A percentile compares a stretch with the other conserved stretches of the same genome.
phyloP scores from a whole-genome alignment of 2,329 filamentous ascomycete genomes.

The Fusarium concolor region DNA sequence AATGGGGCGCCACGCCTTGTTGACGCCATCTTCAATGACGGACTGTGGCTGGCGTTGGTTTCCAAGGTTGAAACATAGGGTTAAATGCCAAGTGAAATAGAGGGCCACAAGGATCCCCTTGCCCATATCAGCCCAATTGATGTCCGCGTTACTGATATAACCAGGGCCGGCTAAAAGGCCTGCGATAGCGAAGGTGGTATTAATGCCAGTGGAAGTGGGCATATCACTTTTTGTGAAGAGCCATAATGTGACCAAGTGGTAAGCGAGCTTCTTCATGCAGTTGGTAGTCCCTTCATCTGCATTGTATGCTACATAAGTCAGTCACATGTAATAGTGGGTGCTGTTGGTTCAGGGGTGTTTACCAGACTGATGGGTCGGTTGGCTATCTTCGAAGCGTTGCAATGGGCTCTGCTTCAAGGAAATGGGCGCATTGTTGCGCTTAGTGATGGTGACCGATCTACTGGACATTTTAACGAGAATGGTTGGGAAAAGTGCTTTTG shows the following conservation, averaged over 20 bases:
- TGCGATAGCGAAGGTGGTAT: conserved; percentile 33
- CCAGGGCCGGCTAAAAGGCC: conserved; percentile 33
- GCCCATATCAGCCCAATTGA: conserved; percentile 25
- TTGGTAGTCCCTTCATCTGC: conserved; percentile 3
- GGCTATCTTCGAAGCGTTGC: neutral
- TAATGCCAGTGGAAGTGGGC: conserved; percentile 36
- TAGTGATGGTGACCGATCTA: conserved; percentile 17
- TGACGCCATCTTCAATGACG: conserved; percentile 53
- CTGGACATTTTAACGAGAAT: conserved; percentile 8
- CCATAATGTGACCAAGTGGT: conserved; percentile 29
- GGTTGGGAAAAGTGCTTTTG: neutral
- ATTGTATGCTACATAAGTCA: conserved; percentile 23
- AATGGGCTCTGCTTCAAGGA: conserved; percentile 1
- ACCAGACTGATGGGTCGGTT: conserved; percentile 27
- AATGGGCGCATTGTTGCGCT: conserved; percentile 1
- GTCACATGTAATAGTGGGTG: conserved; percentile 10
- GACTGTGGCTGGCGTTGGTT: conserved; percentile 53
- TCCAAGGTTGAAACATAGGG: conserved; percentile 50
- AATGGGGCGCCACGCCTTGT: conserved; percentile 55
- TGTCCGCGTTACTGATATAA: conserved; percentile 25
- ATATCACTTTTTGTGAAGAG: conserved; percentile 39
- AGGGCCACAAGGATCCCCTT: conserved; percentile 36
- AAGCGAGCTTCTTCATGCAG: conserved; percentile 23
- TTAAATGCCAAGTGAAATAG: conserved; percentile 39
- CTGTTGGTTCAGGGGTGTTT: conserved; percentile 21